phyloP scores from a whole-genome alignment of 116 monocot species.

The Zostera marina region DNA sequence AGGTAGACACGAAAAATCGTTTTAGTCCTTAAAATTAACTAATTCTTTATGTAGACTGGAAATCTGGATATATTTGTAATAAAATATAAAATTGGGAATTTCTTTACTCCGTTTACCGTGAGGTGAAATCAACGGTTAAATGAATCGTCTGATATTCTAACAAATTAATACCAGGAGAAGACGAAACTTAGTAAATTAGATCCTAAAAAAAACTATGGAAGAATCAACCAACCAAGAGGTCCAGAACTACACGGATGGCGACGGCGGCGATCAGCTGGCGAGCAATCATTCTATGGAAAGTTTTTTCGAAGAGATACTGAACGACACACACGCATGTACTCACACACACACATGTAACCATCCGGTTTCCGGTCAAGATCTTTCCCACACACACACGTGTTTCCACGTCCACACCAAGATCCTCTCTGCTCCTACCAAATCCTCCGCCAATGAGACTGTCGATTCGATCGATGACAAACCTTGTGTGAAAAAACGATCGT shows the following conservation, averaged over 20 bases:
- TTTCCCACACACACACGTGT: conserved; percentile 91
- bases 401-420: conserved; percentile 95
- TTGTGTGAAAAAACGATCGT: conserved; percentile 19
- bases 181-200: too few relatives aligned
- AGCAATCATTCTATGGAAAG: conserved; percentile 61
- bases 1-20: too few relatives aligned
- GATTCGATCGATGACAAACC: conserved; percentile 28
- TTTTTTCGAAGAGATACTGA: conserved; percentile 55
- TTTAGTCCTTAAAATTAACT: too few relatives aligned
- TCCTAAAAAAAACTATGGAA: conserved; percentile 26
- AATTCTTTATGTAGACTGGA: too few relatives aligned
- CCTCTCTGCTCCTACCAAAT: conserved; percentile 21
- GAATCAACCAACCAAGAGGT: conserved; percentile 36
- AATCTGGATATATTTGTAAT: too few relatives aligned
- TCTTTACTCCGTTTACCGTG: too few relatives aligned
- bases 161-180: too few relatives aligned
- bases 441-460: conserved; percentile 18
- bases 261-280: conserved; percentile 9
- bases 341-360: conserved; percentile 97
- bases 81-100: too few relatives aligned
- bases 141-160: too few relatives aligned
- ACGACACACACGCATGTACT: conserved; percentile 63
- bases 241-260: conserved; percentile 23
- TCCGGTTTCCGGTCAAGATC: conserved; percentile 41
- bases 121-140: too few relatives aligned